Evolutionary conservation across 2,329 filamentous ascomycete genomes (phyloP).

Genomic region (Verticillium dahliae): DNA sequence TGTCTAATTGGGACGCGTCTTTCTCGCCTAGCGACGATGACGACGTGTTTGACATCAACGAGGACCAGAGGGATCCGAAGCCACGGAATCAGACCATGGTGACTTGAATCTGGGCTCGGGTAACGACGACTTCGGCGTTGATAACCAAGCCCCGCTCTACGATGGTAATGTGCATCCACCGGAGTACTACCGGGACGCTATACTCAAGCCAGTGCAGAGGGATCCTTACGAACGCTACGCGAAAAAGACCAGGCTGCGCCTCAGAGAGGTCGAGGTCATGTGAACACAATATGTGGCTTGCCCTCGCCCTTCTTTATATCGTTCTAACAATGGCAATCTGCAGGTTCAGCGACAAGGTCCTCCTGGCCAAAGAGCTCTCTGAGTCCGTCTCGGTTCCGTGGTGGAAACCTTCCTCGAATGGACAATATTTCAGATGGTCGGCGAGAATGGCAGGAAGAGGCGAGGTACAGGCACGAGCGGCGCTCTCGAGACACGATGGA

Average conservation of each 20-base stretch:
- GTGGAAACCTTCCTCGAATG: conserved; percentile 12
- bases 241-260: too few species aligned
- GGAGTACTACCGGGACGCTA: not conserved
- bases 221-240: too few species aligned
- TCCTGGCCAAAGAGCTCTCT: too few species aligned
- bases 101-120: not conserved
- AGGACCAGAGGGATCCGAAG: not conserved
- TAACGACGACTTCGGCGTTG: not conserved
- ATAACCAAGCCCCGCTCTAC: conserved; percentile 1
- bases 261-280: too few species aligned
- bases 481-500: conserved; percentile 19
- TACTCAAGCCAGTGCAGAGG: too few species aligned
- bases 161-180: not conserved
- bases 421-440: conserved; percentile 10
- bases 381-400: too few species aligned
- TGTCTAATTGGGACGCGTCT: not conserved
- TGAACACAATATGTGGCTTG: too few species aligned
- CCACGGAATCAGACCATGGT: not conserved
- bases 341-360: too few species aligned
- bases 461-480: conserved; percentile 10
- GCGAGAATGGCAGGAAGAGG: conserved; percentile 10
- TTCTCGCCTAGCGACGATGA: conserved; percentile 1
- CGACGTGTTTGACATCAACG: not conserved
- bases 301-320: too few species aligned
- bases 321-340: too few species aligned